Conservation (phyloP, 371 early-diverging fungal genomes). For the Nematocida sp. region DNA sequence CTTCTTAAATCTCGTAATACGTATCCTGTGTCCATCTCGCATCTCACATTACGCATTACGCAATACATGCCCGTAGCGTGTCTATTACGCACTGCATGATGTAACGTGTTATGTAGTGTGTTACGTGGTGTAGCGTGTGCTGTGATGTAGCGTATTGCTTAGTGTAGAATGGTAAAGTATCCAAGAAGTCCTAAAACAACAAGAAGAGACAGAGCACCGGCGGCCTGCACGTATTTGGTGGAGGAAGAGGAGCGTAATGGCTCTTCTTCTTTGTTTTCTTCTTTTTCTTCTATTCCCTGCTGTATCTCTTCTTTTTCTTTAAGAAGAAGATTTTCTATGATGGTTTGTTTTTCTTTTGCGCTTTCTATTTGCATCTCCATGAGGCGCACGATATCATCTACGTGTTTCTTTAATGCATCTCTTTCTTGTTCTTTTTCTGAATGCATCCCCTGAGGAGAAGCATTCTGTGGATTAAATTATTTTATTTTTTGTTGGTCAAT, state of each 20-base stretch:
- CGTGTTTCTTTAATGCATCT: constrained; percentile 16
- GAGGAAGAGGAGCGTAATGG: too few species aligned
- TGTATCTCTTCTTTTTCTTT: background rate
- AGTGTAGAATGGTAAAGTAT: background rate
- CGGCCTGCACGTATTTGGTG: too few species aligned
- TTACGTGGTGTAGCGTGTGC: background rate
- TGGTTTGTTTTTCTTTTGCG: constrained; percentile 3
- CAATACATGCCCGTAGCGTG: too few species aligned
- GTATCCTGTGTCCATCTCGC: too few species aligned
- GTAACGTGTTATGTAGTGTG: too few species aligned
- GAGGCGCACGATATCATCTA: constrained; percentile 5
- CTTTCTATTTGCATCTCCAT: constrained; percentile 33
- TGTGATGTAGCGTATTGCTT: background rate
- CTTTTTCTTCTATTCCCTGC: background rate
- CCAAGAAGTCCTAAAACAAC: too few species aligned
- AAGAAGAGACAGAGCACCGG: too few species aligned
- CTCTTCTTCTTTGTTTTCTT: too few species aligned
- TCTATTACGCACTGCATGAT: too few species aligned
- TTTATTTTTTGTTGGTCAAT: constrained; percentile 18
- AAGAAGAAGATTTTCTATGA: background rate
- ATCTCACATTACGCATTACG: too few species aligned
- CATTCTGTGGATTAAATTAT: constrained; percentile 7
- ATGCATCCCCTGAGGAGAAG: constrained; percentile 5
- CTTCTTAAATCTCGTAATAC: too few species aligned
- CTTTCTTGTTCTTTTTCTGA: background rate